phyloP scores from a whole-genome alignment of 2,329 filamentous ascomycete genomes.

The Neophaeococcomyces mojaviensis region DNA sequence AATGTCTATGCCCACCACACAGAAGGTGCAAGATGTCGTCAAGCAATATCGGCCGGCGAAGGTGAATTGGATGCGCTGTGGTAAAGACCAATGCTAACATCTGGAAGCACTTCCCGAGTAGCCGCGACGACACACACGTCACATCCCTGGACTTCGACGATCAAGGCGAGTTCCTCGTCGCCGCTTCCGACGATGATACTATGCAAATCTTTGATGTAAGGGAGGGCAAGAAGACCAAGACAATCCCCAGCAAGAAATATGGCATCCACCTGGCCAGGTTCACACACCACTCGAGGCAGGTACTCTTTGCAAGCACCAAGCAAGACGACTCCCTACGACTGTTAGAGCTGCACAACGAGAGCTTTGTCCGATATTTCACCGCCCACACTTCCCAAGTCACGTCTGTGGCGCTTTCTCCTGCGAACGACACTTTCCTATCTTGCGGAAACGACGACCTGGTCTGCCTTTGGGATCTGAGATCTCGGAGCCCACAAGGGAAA shows the following conservation, averaged over 20 bases:
- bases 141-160: slow-evolving; percentile 96
- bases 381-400: slow-evolving; percentile 84
- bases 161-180: slow-evolving; percentile 83
- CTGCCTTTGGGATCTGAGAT: slow-evolving; percentile 79
- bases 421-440: slow-evolving; percentile 84
- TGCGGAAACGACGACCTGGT: slow-evolving; percentile 87
- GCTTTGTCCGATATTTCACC: slow-evolving; percentile 91
- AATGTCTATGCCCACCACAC: slow-evolving; percentile 25
- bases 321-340: slow-evolving; percentile 80
- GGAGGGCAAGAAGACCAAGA: slow-evolving; percentile 83
- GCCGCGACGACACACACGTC: slow-evolving; percentile 50
- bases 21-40: slow-evolving; percentile 71
- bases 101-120: slow-evolving; percentile 47
- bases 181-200: slow-evolving; percentile 86
- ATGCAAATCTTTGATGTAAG: slow-evolving; percentile 93
- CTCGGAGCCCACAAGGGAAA: slow-evolving; percentile 70
- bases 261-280: slow-evolving; percentile 90
- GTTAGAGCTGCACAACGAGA: slow-evolving; percentile 86
- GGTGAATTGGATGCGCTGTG: slow-evolving; percentile 40
- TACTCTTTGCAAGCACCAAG: slow-evolving; percentile 94
- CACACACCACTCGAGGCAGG: slow-evolving; percentile 81
- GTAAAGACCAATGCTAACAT: slow-evolving; percentile 9
- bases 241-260: slow-evolving; percentile 90
- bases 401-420: slow-evolving; percentile 72
- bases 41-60: slow-evolving; percentile 70